Evolutionary conservation across 2,329 filamentous ascomycete genomes (phyloP).

Genomic region (Sarocladiaceae sp.): DNA sequence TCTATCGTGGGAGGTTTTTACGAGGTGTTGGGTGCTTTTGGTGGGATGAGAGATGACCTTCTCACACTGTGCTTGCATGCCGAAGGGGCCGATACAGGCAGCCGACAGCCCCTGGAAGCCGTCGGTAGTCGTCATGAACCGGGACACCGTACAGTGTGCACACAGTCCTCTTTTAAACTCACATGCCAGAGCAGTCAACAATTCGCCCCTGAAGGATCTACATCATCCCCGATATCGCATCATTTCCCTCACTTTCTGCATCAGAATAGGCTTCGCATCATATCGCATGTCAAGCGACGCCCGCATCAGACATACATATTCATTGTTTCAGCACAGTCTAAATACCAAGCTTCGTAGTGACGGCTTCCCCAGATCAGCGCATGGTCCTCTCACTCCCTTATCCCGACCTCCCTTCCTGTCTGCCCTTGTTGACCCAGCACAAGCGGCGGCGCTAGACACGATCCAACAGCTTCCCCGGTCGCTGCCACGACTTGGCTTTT

Average conservation of each 20-base stretch:
- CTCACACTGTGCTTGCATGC: too few species aligned
- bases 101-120: too few species aligned
- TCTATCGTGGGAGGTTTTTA: constrained; percentile 1
- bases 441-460: background rate
- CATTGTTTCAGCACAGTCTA: background rate
- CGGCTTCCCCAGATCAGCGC: constrained; percentile 1
- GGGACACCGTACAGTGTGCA: background rate
- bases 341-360: background rate
- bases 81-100: too few species aligned
- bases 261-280: too few species aligned
- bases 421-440: background rate
- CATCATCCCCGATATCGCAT: constrained; percentile 5
- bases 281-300: too few species aligned
- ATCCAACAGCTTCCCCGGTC: background rate
- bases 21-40: background rate
- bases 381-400: background rate
- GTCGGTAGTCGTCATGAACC: too few species aligned
- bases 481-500: constrained; percentile 1
- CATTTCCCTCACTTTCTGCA: background rate
- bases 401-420: background rate
- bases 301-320: too few species aligned
- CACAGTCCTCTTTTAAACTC: background rate
- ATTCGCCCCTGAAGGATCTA: background rate
- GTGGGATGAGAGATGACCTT: too few species aligned
- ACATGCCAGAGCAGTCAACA: background rate